A percentile compares a stretch with the other conserved stretches of the same genome.
Conservation (phyloP, 768 basidiomycete species). For the Mycena albidolilacea region DNA sequence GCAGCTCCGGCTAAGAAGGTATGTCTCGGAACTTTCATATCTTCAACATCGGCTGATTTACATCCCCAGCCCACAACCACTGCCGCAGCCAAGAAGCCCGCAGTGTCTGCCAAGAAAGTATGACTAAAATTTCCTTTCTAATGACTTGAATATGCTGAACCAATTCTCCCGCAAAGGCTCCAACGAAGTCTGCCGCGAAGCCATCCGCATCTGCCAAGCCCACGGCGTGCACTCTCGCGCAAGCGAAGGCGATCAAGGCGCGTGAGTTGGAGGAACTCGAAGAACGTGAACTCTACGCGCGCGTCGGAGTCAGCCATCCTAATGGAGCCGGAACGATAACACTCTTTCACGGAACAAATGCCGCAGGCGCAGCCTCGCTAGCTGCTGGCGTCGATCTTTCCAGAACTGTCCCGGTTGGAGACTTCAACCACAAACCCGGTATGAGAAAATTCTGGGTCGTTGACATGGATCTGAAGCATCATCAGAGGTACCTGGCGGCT, state of each 20-base stretch:
- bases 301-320: conserved; percentile 2
- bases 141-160: no score
- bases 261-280: conserved; percentile 2
- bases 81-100: no score
- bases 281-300: conserved; percentile 4
- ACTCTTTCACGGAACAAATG: conserved; percentile 19
- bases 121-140: no score
- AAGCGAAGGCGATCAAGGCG: neutral
- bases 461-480: no score
- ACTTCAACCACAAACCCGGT: conserved; percentile 25
- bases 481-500: conserved; percentile 22
- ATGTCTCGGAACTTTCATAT: no score
- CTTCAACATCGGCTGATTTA: no score
- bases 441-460: neutral
- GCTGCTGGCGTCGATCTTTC: conserved; percentile 12
- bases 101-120: no score
- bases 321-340: conserved; percentile 1
- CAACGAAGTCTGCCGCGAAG: conserved; percentile 11
- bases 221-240: neutral
- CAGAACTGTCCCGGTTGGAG: neutral
- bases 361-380: conserved; percentile 2
- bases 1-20: no score
- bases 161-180: neutral
- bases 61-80: no score
- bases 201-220: conserved; percentile 7